Conservation (phyloP, 805 yeast species). For the Starmerella lactis-condensi region DNA sequence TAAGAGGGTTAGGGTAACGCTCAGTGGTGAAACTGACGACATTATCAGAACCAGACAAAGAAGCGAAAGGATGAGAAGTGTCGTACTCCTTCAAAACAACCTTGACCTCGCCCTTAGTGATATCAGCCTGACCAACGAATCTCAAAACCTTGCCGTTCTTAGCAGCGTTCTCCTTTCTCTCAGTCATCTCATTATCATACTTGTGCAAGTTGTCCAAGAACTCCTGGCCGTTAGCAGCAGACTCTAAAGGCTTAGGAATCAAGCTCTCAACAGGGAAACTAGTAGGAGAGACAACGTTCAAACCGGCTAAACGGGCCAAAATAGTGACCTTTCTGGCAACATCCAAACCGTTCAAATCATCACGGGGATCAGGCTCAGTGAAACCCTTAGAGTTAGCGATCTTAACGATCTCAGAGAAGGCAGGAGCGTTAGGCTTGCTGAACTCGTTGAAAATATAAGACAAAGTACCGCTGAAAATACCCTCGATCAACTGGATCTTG, state of each 20-base stretch:
- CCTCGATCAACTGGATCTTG: conserved; percentile 76
- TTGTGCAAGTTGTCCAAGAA: conserved; percentile 65
- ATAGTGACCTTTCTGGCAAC: conserved; percentile 97
- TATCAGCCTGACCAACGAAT: conserved; percentile 80
- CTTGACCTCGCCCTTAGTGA: conserved; percentile 31
- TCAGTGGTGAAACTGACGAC: conserved; percentile 81
- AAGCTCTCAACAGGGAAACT: conserved; percentile 88
- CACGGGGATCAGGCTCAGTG: conserved; percentile 99
- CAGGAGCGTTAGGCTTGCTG: conserved; percentile 44
- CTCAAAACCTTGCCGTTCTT: conserved; percentile 72
- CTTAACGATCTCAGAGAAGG: conserved; percentile 76
- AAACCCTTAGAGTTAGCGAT: conserved; percentile 83
- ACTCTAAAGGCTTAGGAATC: conserved; percentile 71
- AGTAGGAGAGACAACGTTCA: conserved; percentile 65
- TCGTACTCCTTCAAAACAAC: conserved; percentile 83
- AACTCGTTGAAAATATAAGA: conserved; percentile 90
- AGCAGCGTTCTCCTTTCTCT: conserved; percentile 63
- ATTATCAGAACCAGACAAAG: conserved; percentile 89
- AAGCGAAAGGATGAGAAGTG: conserved; percentile 83
- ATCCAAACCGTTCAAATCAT: conserved; percentile 92
- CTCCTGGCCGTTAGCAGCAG: conserved; percentile 42
- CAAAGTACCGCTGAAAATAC: conserved; percentile 88
- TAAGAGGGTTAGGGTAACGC: conserved; percentile 82
- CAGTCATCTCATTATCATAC: conserved; percentile 62
- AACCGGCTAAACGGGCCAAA: conserved; percentile 81